These are phyloP conservation scores for Diatrype stigma DNA, from an alignment of 2,329 filamentous ascomycete genomes.

Conservation along the genomic window DNA sequence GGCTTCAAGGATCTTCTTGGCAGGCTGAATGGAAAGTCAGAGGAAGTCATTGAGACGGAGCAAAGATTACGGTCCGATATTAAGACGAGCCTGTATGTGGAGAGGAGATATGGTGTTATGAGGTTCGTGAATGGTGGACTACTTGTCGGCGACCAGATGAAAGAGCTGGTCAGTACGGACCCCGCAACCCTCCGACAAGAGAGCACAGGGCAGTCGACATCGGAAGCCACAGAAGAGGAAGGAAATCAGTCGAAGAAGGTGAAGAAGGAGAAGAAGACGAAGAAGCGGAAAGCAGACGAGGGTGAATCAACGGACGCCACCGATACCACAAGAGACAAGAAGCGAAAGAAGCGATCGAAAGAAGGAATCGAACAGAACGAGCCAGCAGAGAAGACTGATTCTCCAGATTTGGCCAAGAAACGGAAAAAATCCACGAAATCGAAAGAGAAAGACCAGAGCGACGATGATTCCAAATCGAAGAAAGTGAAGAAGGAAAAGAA, in stretches of 20 bases:
- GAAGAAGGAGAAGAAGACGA: constrained; percentile 37
- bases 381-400: constrained; percentile 16
- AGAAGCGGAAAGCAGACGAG: constrained; percentile 37
- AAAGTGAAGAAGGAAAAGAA: constrained; percentile 25
- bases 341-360: constrained; percentile 33
- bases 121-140: constrained; percentile 85
- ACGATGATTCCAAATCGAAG: constrained; percentile 18
- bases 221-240: constrained; percentile 13
- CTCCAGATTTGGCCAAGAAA: constrained; percentile 29
- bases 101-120: constrained; percentile 73
- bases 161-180: constrained; percentile 35
- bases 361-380: constrained; percentile 11
- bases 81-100: constrained; percentile 69
- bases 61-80: constrained; percentile 63
- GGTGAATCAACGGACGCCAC: constrained; percentile 29
- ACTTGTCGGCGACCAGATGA: constrained; percentile 53
- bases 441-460: constrained; percentile 18
- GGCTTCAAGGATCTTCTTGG: constrained; percentile 84
- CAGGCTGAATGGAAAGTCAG: constrained; percentile 81
- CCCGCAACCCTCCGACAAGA: background rate
- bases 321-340: constrained; percentile 31
- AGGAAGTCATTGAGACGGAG: constrained; percentile 67
- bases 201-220: constrained; percentile 15
- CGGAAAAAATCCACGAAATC: constrained; percentile 23
- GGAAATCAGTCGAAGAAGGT: constrained; percentile 28